phyloP scores from a whole-genome alignment of 2,329 filamentous ascomycete genomes.

The Nothophoma quercina region DNA sequence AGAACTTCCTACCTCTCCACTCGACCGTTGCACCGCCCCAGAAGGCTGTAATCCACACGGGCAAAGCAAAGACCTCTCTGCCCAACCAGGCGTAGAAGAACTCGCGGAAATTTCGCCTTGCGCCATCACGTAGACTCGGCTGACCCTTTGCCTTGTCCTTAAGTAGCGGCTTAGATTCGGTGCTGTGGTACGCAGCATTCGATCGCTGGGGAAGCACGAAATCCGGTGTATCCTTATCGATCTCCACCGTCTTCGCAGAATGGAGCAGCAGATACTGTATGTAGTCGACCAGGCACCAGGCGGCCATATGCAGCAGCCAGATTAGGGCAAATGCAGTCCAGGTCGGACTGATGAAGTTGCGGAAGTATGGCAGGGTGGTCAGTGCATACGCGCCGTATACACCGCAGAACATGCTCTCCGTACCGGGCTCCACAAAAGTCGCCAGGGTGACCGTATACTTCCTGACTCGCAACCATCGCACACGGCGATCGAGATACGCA shows the following conservation, averaged over 20 bases:
- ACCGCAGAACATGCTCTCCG: slow-evolving; percentile 86
- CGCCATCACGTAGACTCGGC: slow-evolving; percentile 42
- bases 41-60: slow-evolving; percentile 90
- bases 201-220: slow-evolving; percentile 67
- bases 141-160: slow-evolving; percentile 16
- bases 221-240: slow-evolving; percentile 74
- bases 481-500: slow-evolving; percentile 80
- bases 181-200: slow-evolving; percentile 40
- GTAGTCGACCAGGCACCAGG: slow-evolving; percentile 81
- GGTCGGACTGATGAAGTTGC: slow-evolving; percentile 65
- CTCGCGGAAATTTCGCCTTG: slow-evolving; percentile 65
- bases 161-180: slow-evolving; percentile 33
- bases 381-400: slow-evolving; percentile 80
- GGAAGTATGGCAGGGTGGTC: slow-evolving; percentile 74
- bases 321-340: slow-evolving; percentile 71
- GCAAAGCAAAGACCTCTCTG: slow-evolving; percentile 80
- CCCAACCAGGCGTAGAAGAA: slow-evolving; percentile 88
- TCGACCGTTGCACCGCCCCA: slow-evolving; percentile 85
- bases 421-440: slow-evolving; percentile 90
- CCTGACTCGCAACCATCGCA: slow-evolving; percentile 89
- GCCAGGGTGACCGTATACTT: slow-evolving; percentile 93
- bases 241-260: slow-evolving; percentile 72
- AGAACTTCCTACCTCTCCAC: slow-evolving; percentile 86
- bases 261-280: slow-evolving; percentile 77
- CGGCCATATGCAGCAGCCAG: slow-evolving; percentile 70